Percentiles rank a stretch among this genome's conserved stretches.
These are phyloP conservation scores for Myrica gale DNA, from an alignment of 306 rosid genomes.

Conservation along the genomic window DNA sequence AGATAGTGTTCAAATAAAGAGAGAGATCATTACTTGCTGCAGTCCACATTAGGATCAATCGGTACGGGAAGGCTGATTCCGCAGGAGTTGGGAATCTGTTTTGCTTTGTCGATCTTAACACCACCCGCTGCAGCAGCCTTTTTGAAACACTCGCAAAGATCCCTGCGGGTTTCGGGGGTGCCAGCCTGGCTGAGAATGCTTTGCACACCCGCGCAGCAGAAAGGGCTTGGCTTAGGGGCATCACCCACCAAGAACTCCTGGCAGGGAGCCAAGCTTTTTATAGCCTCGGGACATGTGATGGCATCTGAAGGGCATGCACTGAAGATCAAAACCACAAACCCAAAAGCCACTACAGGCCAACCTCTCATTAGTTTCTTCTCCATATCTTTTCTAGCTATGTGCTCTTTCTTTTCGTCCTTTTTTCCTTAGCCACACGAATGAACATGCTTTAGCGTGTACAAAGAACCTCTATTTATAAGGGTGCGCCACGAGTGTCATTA, in stretches of 20 bases:
- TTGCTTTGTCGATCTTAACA: slow-evolving; percentile 9
- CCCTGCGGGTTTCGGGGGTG: too few species aligned
- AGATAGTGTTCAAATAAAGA: background rate
- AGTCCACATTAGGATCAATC: slow-evolving; percentile 29
- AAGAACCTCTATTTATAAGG: background rate
- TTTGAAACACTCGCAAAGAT: slow-evolving; percentile 24
- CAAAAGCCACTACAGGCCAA: background rate
- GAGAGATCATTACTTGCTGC: slow-evolving; percentile 22
- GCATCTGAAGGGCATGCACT: too few species aligned
- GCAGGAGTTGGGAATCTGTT: slow-evolving; percentile 19
- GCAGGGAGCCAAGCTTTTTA: too few species aligned
- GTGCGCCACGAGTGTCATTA: background rate
- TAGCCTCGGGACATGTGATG: too few species aligned
- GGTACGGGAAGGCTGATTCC: slow-evolving; percentile 17
- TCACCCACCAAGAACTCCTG: too few species aligned
- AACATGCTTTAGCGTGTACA: background rate
- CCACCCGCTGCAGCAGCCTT: background rate
- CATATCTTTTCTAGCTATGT: background rate
- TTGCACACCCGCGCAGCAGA: too few species aligned
- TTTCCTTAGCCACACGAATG: background rate
- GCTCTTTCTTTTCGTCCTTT: background rate
- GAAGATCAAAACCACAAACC: background rate
- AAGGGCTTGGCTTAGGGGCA: too few species aligned
- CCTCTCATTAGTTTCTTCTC: slow-evolving; percentile 7
- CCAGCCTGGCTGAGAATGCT: too few species aligned